Base-by-base conservation (phyloP, 495 filamentous ascomycete species). In the Tuber brumale region DNA sequence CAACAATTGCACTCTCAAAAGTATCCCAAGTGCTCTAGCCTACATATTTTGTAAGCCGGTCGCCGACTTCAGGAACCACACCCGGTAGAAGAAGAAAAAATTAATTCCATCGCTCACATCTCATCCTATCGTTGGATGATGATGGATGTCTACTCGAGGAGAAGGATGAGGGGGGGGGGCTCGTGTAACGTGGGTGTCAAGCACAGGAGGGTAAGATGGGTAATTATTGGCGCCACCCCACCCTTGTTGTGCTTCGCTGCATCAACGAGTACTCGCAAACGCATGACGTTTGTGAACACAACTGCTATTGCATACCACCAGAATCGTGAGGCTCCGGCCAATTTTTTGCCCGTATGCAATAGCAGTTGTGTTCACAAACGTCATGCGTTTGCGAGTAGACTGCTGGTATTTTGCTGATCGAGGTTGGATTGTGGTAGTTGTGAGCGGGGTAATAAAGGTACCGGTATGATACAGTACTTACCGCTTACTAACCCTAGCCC, bases 111-210 rank as follows among this genome's bases (percentile, higher is more conserved):
- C 57, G 57, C 27, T 35, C 6, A 27, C 57, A 66, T 66, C 57
- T 66, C 57, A 35, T 35, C 57, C 57, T 27, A 31, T 31, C n/a
- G n/a, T 61, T n/a, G 8, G 23, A 31, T 61, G 51, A 2, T 37
- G 37, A 5, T 66, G 12, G 57, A 31, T 31, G 18, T 46, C 44
- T 46, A 39, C 37, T 39, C 5, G 44, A 14, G 5, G 16, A 14
- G 57, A 66, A 16, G 57, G 57, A 66, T 31, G 8, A 1, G 23
- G 16, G 7, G 23, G 16, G 14, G 57, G 14, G 16, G 27, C 23
- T 66, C 57, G 57, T 66, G 57, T 66, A 66, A 66, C 57, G 51
- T 61, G 27, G 27, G 57, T 61, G 27, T 35, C 57, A 66, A 61
- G 57, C 57, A 35, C 27, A 27, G 57, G 57, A 66, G 16, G 57